phyloP scores from a whole-genome alignment of 352 stramenopile genomes.

The Phytophthora kernoviae region DNA sequence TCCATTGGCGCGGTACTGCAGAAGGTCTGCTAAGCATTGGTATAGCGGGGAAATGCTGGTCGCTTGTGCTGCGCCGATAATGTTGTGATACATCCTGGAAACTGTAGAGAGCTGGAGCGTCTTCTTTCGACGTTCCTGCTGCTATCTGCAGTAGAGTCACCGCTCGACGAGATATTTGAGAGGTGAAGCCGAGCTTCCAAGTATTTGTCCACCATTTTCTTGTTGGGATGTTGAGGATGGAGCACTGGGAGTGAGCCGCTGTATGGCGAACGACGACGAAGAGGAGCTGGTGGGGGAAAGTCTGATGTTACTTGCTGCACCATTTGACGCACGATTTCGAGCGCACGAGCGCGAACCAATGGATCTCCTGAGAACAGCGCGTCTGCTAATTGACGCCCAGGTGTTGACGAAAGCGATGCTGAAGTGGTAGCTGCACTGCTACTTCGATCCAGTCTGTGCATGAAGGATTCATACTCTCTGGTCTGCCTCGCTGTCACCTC shows the following conservation, averaged over 20 bases:
- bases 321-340: conserved; percentile 55
- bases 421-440: conserved; percentile 29
- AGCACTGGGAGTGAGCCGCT: conserved; percentile 23
- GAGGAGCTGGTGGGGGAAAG: conserved; percentile 21
- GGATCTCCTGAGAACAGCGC: conserved; percentile 68
- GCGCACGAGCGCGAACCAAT: conserved; percentile 47
- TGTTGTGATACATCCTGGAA: conserved; percentile 15
- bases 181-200: conserved; percentile 49
- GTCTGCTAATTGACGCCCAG: conserved; percentile 56
- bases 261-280: conserved; percentile 13
- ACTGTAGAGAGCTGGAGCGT: conserved; percentile 17
- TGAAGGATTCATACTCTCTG: conserved; percentile 13
- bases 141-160: background rate
- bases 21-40: conserved; percentile 2
- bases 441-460: conserved; percentile 27
- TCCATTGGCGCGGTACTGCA: conserved; percentile 20
- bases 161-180: conserved; percentile 29
- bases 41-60: conserved; percentile 21
- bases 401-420: conserved; percentile 36
- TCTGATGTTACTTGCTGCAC: conserved; percentile 49
- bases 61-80: conserved; percentile 25
- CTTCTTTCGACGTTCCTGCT: conserved; percentile 2
- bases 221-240: conserved; percentile 34
- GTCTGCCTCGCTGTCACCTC: background rate
- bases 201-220: conserved; percentile 57